Evolutionary conservation across 2,329 filamentous ascomycete species (phyloP), one percentile per base, ranked within the genome.

Genomic region (Colletotrichum sojae): DNA sequence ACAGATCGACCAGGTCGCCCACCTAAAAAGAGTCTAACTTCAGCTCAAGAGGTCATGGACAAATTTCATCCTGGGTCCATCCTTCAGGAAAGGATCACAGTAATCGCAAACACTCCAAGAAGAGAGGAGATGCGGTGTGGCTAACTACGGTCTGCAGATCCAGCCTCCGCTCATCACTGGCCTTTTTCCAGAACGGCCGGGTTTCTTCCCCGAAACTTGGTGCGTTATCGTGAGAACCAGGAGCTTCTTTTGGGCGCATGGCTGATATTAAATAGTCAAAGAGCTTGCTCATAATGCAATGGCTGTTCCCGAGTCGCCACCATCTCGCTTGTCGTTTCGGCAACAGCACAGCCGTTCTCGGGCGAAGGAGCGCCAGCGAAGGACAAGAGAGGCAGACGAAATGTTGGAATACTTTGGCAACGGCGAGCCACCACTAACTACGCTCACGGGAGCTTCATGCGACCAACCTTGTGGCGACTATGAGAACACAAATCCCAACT

Each of bases 61-160:
- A 85, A 85, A 20, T 92, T 91, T 70, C 79, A 79, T 13, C 90
- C 89, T 1, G 76, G 83, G 4, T 85, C 85, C 59, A 83, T 92
- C 49, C 76, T 83, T 12, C 82, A 82, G 12, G 71, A 74, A 5
- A 76, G 76, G 31, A 65, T 83, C 3, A 82, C 78, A 6, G 82
- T 82, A 62, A 56, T 36, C 8, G 10, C 31, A 3, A 9, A 10
- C 31, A 76, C 63, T 4, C 22, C 55, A 36, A 20, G 43, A 31
- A 57, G 67, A 6, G 61, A 2, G 39, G 9, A 18, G 18, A 13
- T 18, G 46, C 53, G 40, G 62, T 15, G 22, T 15, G 22, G 8
- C 58, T 69, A 36, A 65, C 31, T 5, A 25, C 4, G 6, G 16
- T n/a, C 22, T 43, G 5, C 27, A 84, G 82, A 74, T 83, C 5